Conservation (phyloP, 2,329 filamentous ascomycete species). For the Talaromyces sp. region DNA sequence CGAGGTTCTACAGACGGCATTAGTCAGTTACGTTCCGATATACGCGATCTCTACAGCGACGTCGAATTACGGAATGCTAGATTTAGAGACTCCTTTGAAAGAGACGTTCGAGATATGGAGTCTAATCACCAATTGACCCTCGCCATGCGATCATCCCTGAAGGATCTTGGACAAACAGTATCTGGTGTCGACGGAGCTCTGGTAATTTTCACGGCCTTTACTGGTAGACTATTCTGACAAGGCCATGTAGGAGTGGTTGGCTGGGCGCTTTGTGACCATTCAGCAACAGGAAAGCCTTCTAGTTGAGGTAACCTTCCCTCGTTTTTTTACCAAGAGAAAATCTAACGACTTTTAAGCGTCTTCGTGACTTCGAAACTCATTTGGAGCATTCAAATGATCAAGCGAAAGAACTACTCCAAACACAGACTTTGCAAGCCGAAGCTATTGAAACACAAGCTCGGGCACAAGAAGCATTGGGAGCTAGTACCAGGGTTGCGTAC, state of each 20-base stretch:
- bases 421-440: slow-evolving; percentile 31
- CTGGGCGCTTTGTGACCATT: slow-evolving; percentile 20
- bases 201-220: slow-evolving; percentile 20
- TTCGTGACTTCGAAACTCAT: slow-evolving; percentile 27
- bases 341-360: slow-evolving; percentile 26
- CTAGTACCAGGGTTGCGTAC: slow-evolving; percentile 23
- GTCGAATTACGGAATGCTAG: slow-evolving; percentile 23
- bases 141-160: slow-evolving; percentile 27
- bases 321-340: background rate
- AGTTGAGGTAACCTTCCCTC: slow-evolving; percentile 22
- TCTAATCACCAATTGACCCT: slow-evolving; percentile 24
- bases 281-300: slow-evolving; percentile 30
- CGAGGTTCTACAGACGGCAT: slow-evolving; percentile 21
- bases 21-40: slow-evolving; percentile 17
- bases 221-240: background rate
- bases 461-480: slow-evolving; percentile 23
- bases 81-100: slow-evolving; percentile 20
- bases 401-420: slow-evolving; percentile 26
- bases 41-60: slow-evolving; percentile 25
- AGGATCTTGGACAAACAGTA: slow-evolving; percentile 27
- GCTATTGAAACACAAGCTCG: slow-evolving; percentile 20
- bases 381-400: slow-evolving; percentile 29
- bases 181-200: slow-evolving; percentile 28
- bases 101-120: slow-evolving; percentile 17
- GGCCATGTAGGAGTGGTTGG: slow-evolving; percentile 27